These are phyloP conservation scores for Pontederia paniculata DNA, from an alignment of 176 grass and related monocot genomes.

Conservation along the genomic window DNA sequence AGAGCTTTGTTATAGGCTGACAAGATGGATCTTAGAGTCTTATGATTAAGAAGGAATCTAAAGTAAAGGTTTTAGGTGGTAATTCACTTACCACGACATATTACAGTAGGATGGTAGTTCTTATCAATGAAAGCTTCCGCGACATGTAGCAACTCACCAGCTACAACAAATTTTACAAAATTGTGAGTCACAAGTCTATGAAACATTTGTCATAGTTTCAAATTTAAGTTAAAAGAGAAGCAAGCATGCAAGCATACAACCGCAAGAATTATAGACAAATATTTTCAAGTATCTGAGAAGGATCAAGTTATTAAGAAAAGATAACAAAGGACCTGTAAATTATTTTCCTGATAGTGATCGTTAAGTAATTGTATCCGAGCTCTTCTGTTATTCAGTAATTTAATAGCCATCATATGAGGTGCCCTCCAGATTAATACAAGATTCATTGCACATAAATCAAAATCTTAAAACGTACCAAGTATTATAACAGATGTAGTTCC, in stretches of 20 bases:
- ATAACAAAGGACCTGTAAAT: too few relatives aligned
- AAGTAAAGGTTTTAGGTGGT: too few relatives aligned
- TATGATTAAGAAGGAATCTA: conserved; percentile 2
- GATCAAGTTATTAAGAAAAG: too few relatives aligned
- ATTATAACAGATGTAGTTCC: conserved; percentile 99
- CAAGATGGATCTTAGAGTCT: background rate
- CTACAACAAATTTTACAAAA: conserved; percentile 25
- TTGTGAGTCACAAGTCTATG: background rate
- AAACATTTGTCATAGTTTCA: too few relatives aligned
- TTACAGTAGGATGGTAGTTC: conserved; percentile 87
- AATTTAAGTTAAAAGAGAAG: background rate
- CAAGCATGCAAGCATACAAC: background rate
- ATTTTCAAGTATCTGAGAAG: too few relatives aligned
- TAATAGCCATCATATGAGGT: too few relatives aligned
- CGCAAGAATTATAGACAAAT: too few relatives aligned
- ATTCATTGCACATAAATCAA: background rate
- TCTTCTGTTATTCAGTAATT: background rate
- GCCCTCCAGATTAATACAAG: too few relatives aligned
- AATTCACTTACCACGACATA: conserved; percentile 58
- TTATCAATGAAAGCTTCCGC: conserved; percentile 88
- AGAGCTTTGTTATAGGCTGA: conserved; percentile 76
- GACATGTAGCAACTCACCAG: conserved; percentile 99
- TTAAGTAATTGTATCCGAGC: too few relatives aligned
- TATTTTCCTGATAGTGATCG: too few relatives aligned
- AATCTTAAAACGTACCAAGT: conserved; percentile 41